Evolutionary conservation across 78 protist genomes (phyloP).

Genomic region (Neovahlkampfia damariscottae): DNA sequence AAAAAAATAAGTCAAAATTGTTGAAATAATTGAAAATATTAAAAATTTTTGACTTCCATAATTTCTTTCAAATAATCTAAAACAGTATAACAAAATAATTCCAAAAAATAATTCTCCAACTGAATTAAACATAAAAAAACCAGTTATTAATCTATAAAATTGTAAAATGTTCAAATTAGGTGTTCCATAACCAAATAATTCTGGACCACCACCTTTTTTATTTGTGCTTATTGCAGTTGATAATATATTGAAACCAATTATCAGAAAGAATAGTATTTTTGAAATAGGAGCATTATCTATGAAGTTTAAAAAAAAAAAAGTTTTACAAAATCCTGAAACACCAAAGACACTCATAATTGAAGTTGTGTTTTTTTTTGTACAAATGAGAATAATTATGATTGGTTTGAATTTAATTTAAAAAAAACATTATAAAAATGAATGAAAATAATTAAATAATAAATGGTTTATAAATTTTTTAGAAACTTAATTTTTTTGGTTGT

Average conservation of each 20-base stretch:
- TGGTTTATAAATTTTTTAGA: neutral
- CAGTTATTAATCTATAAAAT: neutral
- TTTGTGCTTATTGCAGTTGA: neutral
- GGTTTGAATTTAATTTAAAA: no score
- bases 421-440: no score
- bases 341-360: no score
- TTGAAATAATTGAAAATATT: neutral
- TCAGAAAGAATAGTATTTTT: neutral
- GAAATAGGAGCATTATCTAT: neutral
- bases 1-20: neutral
- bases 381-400: no score
- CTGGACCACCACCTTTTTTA: neutral
- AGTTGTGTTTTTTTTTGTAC: no score
- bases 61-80: neutral
- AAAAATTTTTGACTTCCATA: neutral
- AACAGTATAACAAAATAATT: neutral
- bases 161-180: neutral
- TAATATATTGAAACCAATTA: neutral
- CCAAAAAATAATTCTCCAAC: constrained; percentile 1
- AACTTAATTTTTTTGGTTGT: constrained; percentile 59
- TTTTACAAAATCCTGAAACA: neutral
- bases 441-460: neutral
- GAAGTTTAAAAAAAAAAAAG: neutral
- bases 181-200: neutral
- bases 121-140: neutral